Evolutionary conservation across 2,329 filamentous ascomycete genomes (phyloP).

Genomic region (Trichoderma guizhouense): DNA sequence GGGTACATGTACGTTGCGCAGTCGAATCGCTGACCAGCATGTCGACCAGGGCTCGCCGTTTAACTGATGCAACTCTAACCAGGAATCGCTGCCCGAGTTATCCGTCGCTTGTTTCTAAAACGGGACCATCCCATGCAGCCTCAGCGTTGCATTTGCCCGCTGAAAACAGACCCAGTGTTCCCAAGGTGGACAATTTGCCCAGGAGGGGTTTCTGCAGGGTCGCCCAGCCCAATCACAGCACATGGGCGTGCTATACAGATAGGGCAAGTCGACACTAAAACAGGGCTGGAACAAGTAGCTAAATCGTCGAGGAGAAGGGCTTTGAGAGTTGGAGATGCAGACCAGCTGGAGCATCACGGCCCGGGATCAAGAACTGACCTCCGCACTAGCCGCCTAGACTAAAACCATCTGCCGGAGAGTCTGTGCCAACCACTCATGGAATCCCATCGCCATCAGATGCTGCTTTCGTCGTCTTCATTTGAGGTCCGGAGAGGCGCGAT

Average conservation of each 20-base stretch:
- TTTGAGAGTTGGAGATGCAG: slow-evolving; percentile 3
- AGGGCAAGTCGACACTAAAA: slow-evolving; percentile 5
- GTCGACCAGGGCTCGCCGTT: neutral
- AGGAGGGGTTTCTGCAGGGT: slow-evolving; percentile 5
- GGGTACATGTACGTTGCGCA: neutral
- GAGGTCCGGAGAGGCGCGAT: slow-evolving; percentile 2
- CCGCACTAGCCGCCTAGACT: slow-evolving; percentile 2
- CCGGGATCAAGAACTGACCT: slow-evolving; percentile 14
- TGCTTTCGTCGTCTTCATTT: slow-evolving; percentile 13
- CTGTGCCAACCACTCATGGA: slow-evolving; percentile 4
- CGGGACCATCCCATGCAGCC: slow-evolving; percentile 6
- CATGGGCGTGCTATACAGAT: slow-evolving; percentile 4
- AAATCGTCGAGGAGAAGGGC: slow-evolving; percentile 1
- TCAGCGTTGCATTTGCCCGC: slow-evolving; percentile 8
- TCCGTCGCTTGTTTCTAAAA: slow-evolving; percentile 14
- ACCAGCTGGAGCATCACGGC: neutral
- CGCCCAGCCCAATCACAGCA: slow-evolving; percentile 6
- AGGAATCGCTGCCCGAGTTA: neutral
- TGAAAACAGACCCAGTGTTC: neutral
- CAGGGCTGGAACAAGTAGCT: slow-evolving; percentile 1
- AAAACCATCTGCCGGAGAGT: slow-evolving; percentile 1
- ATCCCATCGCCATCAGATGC: neutral
- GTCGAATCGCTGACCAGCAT: neutral
- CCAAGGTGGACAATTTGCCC: neutral
- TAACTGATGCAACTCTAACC: neutral